Evolutionary conservation across 176 grass and related monocot species (phyloP).

Genomic region (Hyparrhenia diplandra): DNA sequence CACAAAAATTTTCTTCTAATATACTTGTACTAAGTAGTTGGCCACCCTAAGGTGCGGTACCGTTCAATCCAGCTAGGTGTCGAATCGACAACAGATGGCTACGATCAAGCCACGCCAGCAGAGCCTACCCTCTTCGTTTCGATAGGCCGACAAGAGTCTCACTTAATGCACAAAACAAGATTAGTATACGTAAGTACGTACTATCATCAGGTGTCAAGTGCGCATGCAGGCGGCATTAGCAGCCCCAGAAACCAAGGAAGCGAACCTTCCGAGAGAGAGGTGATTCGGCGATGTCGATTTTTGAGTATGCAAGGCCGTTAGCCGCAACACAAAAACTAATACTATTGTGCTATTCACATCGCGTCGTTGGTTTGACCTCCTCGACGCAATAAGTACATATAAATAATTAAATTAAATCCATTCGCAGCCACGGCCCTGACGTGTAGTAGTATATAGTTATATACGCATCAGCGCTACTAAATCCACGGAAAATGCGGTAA

Average conservation of each 20-base stretch:
- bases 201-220: background rate
- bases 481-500: background rate
- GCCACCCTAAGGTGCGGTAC: no score
- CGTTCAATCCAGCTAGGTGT: background rate
- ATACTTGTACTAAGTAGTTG: no score
- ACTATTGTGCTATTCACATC: background rate
- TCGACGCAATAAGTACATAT: background rate
- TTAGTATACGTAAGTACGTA: no score
- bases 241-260: background rate
- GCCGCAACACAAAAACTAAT: background rate
- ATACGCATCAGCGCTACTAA: background rate
- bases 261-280: constrained; percentile 30
- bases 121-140: background rate
- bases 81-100: background rate
- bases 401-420: background rate
- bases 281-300: background rate
- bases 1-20: no score
- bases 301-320: background rate
- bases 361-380: constrained; percentile 15
- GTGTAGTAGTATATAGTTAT: no score
- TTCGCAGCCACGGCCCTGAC: background rate
- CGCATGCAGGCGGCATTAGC: background rate
- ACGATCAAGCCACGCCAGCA: background rate
- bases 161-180: background rate
- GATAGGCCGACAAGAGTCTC: background rate